These are phyloP conservation scores for Alisma plantagoaquatica DNA, from an alignment of 106 monocot species.

Conservation along the genomic window DNA sequence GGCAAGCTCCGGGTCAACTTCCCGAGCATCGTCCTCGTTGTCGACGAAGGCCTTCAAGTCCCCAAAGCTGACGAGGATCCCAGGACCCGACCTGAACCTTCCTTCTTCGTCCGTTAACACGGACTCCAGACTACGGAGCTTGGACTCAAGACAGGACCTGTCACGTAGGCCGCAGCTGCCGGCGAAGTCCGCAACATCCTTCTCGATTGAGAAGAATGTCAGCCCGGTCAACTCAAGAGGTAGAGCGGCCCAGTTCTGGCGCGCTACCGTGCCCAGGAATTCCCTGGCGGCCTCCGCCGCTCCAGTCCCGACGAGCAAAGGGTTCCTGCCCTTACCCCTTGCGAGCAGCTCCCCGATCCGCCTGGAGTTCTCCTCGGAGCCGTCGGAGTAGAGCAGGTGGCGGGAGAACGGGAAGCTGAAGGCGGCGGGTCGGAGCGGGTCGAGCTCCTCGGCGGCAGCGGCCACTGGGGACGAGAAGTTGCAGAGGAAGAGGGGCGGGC, in stretches of 20 bases:
- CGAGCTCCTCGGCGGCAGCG: slow-evolving; percentile 19
- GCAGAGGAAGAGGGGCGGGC: slow-evolving; percentile 38
- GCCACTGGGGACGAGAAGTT: slow-evolving; percentile 20
- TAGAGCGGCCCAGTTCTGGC: slow-evolving; percentile 3
- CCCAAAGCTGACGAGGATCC: slow-evolving; percentile 14
- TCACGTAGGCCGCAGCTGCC: neutral
- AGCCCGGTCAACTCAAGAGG: slow-evolving; percentile 17
- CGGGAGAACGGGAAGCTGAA: slow-evolving; percentile 17
- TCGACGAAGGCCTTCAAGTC: slow-evolving; percentile 17
- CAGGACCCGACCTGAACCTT: neutral
- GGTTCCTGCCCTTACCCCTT: slow-evolving; percentile 10
- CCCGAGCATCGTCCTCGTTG: slow-evolving; percentile 6
- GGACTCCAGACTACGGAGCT: neutral
- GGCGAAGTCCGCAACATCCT: slow-evolving; percentile 6
- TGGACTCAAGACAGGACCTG: neutral
- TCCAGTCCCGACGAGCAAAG: slow-evolving; percentile 21
- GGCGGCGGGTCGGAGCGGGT: neutral
- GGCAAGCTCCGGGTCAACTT: too few relatives aligned
- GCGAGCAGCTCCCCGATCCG: slow-evolving; percentile 20
- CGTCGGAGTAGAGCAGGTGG: slow-evolving; percentile 9
- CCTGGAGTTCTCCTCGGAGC: slow-evolving; percentile 20
- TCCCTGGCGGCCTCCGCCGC: slow-evolving; percentile 8
- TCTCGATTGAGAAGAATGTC: slow-evolving; percentile 22
- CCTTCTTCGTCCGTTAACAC: slow-evolving; percentile 1
- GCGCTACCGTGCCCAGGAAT: neutral